Evolutionary conservation across 192 early-diverging fungal genomes (phyloP), one percentile per base, ranked within the genome.

Genomic region (Funneliformis geosporum): DNA sequence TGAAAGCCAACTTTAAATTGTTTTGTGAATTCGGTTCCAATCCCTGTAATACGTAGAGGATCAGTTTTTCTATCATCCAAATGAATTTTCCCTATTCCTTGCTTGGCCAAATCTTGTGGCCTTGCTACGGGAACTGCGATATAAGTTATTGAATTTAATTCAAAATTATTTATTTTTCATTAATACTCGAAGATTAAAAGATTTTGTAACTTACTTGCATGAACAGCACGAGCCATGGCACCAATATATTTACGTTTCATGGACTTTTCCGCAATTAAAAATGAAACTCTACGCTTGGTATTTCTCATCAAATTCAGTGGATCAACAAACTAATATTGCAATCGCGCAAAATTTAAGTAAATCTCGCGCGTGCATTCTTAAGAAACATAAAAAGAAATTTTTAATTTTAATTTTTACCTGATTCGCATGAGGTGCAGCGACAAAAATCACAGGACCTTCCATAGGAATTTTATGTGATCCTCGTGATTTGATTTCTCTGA

Each of bases 371-470:
- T 21, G 50, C 16, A 50, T 50, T 50, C 6, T 2, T 62, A 27
- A 21, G 11, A 2, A 11, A 2, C 1, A 64, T 12, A 11, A 64
- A 27, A 27, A 64, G 2, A 5, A 9, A 3, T 60, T 60, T 12
- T 60, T 10, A 10, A 60, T 8, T 14, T 9, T 12, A 64, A 55
- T 46, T 38, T 81, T 79, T 88, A 87, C 88, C 84, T 95, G 91
- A 86, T 93, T 93, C 59, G 91, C 89, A 85, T 94, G 92, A 55
- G 91, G 92, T 10, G 91, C 95, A 16, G 89, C 94, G 11, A 97
- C 95, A 88, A 99, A 98, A 66, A 99, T 95, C 39, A 98, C 91
- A 25, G 98, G 98, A 0, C 97, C 98, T 40, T 90, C 87, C 59
- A 81, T 76, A 4, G 98, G 97, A 73, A 98, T 91, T 76, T 91